phyloP scores from a whole-genome alignment of 805 yeast genomes.

The Ogataea neopini region DNA sequence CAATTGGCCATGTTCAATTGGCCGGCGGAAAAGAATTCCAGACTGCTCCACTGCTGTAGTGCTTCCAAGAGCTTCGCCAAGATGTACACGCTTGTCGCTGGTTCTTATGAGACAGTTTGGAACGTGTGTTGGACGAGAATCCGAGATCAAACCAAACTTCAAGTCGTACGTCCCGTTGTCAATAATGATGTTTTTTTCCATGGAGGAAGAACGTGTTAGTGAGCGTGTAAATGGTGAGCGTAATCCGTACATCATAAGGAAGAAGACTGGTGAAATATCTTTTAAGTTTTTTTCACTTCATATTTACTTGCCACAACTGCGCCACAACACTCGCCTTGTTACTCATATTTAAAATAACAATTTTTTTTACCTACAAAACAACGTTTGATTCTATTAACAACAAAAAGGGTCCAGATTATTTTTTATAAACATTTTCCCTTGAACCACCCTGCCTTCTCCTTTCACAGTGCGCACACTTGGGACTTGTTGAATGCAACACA shows the following conservation, averaged over 20 bases:
- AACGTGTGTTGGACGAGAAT: conserved; percentile 50
- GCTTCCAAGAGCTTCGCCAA: conserved; percentile 52
- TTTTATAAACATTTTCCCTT: not conserved
- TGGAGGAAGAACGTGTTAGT: too few relatives aligned
- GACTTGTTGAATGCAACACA: not conserved
- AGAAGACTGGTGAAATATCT: too few relatives aligned
- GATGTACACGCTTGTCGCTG: conserved; percentile 67
- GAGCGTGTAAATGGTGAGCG: not conserved
- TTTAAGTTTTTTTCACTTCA: not conserved
- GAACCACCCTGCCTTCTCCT: too few relatives aligned
- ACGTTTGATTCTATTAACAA: not conserved
- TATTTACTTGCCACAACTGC: not conserved
- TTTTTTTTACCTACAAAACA: not conserved
- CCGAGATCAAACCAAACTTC: conserved; percentile 57
- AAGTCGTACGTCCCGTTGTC: conserved; percentile 91
- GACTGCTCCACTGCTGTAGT: conserved; percentile 66
- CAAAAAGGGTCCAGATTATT: not conserved
- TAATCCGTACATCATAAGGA: too few relatives aligned
- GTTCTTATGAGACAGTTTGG: conserved; percentile 75
- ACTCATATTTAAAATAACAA: not conserved
- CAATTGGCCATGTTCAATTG: conserved; percentile 85
- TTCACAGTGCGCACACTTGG: not conserved
- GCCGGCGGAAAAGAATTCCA: conserved; percentile 72
- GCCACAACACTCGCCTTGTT: not conserved
- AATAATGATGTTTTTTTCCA: conserved; percentile 49